Evolutionary conservation across 345 rosid genomes (phyloP).

Genomic region (Geranium brycei): DNA sequence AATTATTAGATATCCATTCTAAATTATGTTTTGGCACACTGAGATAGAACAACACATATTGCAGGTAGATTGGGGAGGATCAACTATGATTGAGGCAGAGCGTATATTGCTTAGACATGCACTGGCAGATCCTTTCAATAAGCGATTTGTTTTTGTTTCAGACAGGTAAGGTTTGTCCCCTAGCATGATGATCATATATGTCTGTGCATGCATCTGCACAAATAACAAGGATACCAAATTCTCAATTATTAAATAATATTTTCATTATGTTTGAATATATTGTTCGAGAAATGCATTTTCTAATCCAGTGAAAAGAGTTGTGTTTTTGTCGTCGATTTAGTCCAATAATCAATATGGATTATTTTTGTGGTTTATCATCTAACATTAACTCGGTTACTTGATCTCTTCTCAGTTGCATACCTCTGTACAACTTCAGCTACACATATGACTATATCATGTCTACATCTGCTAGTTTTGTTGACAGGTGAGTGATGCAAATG

Average conservation of each 20-base stretch:
- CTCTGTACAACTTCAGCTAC: slow-evolving; percentile 87
- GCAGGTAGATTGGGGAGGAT: slow-evolving; percentile 97
- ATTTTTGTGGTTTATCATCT: slow-evolving; percentile 15
- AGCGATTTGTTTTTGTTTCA: slow-evolving; percentile 85
- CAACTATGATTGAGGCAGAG: slow-evolving; percentile 93
- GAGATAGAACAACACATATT: slow-evolving; percentile 6
- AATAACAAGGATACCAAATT: background rate
- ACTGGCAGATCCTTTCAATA: slow-evolving; percentile 54
- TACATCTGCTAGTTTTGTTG: slow-evolving; percentile 77
- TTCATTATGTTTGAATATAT: background rate
- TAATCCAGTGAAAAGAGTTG: background rate
- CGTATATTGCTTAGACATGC: slow-evolving; percentile 87
- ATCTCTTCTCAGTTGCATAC: slow-evolving; percentile 82
- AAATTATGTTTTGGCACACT: slow-evolving; percentile 1
- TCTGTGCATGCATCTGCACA: background rate
- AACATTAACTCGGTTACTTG: slow-evolving; percentile 23
- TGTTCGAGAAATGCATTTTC: background rate
- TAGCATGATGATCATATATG: background rate
- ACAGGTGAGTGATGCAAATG: slow-evolving; percentile 50
- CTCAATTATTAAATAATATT: background rate
- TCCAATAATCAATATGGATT: background rate
- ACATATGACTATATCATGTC: slow-evolving; percentile 84
- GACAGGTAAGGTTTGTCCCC: slow-evolving; percentile 52
- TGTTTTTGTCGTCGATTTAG: background rate
- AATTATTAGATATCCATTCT: background rate